Evolutionary conservation across 108 stramenopile species (phyloP), one percentile per base, ranked within the genome.

Genomic region (Cyclotella cryptica): DNA sequence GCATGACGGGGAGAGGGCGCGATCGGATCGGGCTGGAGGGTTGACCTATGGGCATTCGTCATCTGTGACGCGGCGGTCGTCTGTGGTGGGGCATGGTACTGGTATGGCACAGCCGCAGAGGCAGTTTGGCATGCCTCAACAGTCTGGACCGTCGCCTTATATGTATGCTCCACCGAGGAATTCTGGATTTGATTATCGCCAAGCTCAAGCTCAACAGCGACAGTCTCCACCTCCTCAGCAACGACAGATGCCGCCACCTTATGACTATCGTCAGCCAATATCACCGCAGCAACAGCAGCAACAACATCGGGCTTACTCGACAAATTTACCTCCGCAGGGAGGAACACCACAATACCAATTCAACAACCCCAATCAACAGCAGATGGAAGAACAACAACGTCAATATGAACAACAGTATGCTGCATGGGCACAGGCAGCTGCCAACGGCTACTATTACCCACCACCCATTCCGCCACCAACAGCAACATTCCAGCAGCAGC

Each of bases 391-490:
- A 21, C 71, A 69, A 44, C 72, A 76, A 65, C 55, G 44, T 72
- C 74, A 74, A 12, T 69, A 75, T 24, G 69, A 79, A n/a, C 84
- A 84, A 19, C 72, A 78, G 44, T 77, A 84, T 62, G 60, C 69
- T 40, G 79, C 82, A 62, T 83, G 75, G 77, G 75, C 66, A 17
- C 80, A 81, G 51, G 81, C 81, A 22, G 70, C 75, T 40, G 58
- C 71, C 12, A 80, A 84, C 70, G 78, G 78, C 0, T 80, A 80
- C 61, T 76, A 75, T 44, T 80, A 69, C 62, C 73, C 78, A 41
- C 78, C 72, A 14, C 83, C 83, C 10, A 42, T 51, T 40, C 81
- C 62, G 54, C 81, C 75, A 62, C 17, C 49, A 42, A 46, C 69
- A 49, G 49, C 72, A 75, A 45, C 80, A 39, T 28, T 73, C 49